Base-by-base conservation (phyloP, 305 asterid genomes). In the Fraxinus velutina region DNA sequence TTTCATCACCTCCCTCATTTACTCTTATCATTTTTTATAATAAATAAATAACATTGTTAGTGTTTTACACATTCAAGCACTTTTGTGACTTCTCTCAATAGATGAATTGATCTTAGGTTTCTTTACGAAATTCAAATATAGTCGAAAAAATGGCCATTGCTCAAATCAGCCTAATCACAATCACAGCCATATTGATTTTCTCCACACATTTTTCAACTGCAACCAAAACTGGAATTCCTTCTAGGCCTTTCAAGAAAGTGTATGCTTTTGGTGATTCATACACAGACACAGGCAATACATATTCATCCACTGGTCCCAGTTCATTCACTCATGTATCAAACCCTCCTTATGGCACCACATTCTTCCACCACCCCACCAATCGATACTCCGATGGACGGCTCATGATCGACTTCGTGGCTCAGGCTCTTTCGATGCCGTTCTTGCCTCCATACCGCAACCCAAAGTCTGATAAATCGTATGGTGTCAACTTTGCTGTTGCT, bases 251-350 rank as follows among this genome's bases (percentile, higher is more conserved):
- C 90, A 85, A 85, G 64, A 75, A 74, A 50, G 83, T 91, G 5
- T 93, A 89, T 77, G 94, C 98, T 55, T 93, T 93, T 78, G 97
- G 98, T 0, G 98, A 94, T 86, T 94, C 98, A 47, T 94, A 85
- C 86, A 92, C 98, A 24, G 98, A 92, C 92, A 94, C 98, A 13
- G 97, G 97, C 39, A 93, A 93, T 88, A 93, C 97, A 22, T 47
- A 36, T 19, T 90, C 96, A 70, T 44, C 91, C 5, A 79, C 90
- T 2, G 96, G 96, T 0, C 96, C 97, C 1, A 80, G 82, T 42
- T 80, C 90, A 5, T 93, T 86, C 90, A 81, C 85, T 79, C 77
- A 86, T 77, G 96, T 88, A 5, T 93, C 97, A 0, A 88, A 72
- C 83, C 90, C 88, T 4, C 97, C 97, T 0, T 93, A 93, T 75